Evolutionary conservation across 148 eudicot species (phyloP).

Genomic region (Chenopodium quinoa): DNA sequence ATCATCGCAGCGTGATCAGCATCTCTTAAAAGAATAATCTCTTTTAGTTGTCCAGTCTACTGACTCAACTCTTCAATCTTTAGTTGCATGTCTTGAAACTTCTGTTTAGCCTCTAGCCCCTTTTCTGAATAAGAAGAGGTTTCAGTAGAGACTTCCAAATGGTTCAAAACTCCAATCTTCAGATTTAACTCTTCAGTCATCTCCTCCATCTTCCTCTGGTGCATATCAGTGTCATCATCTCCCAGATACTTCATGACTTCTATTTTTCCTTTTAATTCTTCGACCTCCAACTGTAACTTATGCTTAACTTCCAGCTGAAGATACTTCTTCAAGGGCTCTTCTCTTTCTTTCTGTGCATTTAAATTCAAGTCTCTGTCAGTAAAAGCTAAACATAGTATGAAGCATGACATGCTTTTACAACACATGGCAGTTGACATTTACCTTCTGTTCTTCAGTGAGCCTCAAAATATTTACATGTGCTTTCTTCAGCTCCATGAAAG

Average conservation of each 20-base stretch:
- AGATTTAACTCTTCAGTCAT: slow-evolving; percentile 55
- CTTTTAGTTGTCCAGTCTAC: neutral
- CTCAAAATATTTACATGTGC: slow-evolving; percentile 65
- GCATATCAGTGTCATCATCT: slow-evolving; percentile 61
- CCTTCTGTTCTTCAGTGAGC: slow-evolving; percentile 83
- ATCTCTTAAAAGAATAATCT: neutral
- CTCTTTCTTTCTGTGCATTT: slow-evolving; percentile 67
- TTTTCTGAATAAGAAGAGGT: slow-evolving; percentile 46
- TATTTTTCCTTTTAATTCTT: no score
- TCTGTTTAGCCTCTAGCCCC: neutral
- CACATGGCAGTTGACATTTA: slow-evolving; percentile 14
- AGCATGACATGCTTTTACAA: neutral
- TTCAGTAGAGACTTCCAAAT: slow-evolving; percentile 45
- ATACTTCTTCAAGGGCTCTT: slow-evolving; percentile 59
- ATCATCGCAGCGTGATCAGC: neutral
- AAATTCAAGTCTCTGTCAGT: slow-evolving; percentile 18
- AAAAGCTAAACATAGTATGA: neutral
- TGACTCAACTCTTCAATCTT: neutral
- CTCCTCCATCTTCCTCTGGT: slow-evolving; percentile 56
- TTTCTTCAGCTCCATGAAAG: slow-evolving; percentile 69
- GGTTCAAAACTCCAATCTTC: slow-evolving; percentile 46
- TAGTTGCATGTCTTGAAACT: neutral
- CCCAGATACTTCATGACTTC: slow-evolving; percentile 30
- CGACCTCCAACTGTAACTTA: slow-evolving; percentile 63
- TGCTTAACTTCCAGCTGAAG: slow-evolving; percentile 63